Evolutionary conservation across 1,284 basidiomycete genomes (phyloP).

Genomic region (Veloporphyrellus conicus): DNA sequence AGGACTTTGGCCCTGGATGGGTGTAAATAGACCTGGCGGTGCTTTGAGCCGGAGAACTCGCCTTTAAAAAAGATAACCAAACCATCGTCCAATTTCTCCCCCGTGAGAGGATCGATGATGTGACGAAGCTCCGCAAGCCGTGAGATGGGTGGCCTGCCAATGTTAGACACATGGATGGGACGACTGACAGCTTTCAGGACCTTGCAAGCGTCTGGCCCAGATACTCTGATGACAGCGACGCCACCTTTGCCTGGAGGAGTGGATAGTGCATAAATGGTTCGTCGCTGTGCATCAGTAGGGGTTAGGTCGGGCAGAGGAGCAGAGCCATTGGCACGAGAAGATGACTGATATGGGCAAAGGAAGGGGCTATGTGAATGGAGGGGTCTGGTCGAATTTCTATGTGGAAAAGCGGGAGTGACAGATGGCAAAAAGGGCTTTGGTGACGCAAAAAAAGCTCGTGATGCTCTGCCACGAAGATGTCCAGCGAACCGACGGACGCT

Average conservation of each 20-base stretch:
- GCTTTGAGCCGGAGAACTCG: constrained; percentile 27
- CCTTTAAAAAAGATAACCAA: constrained; percentile 79
- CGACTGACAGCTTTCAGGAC: constrained; percentile 56
- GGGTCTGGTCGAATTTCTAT: constrained; percentile 23
- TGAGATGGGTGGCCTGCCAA: constrained; percentile 45
- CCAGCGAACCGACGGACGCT: constrained; percentile 2
- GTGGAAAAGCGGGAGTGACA: constrained; percentile 19
- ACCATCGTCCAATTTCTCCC: constrained; percentile 72
- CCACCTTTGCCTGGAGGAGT: constrained; percentile 81
- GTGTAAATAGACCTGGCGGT: not conserved
- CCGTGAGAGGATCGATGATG: constrained; percentile 60
- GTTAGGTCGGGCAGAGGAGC: constrained; percentile 12
- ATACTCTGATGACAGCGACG: constrained; percentile 76
- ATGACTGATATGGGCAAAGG: constrained; percentile 13
- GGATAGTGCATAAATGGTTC: constrained; percentile 83
- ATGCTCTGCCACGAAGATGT: constrained; percentile 1
- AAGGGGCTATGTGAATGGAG: constrained; percentile 19
- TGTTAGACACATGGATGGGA: constrained; percentile 1
- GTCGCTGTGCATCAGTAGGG: constrained; percentile 56
- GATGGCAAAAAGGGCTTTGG: constrained; percentile 10
- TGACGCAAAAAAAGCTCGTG: constrained; percentile 5
- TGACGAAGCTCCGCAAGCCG: constrained; percentile 69
- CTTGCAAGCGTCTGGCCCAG: constrained; percentile 62
- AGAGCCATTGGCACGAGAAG: not conserved
- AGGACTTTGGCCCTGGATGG: constrained; percentile 61